Percentiles rank a stretch among this genome's conserved stretches.
phyloP scores from a whole-genome alignment of 2,329 filamentous ascomycete genomes.

The Nemania bipapillata region DNA sequence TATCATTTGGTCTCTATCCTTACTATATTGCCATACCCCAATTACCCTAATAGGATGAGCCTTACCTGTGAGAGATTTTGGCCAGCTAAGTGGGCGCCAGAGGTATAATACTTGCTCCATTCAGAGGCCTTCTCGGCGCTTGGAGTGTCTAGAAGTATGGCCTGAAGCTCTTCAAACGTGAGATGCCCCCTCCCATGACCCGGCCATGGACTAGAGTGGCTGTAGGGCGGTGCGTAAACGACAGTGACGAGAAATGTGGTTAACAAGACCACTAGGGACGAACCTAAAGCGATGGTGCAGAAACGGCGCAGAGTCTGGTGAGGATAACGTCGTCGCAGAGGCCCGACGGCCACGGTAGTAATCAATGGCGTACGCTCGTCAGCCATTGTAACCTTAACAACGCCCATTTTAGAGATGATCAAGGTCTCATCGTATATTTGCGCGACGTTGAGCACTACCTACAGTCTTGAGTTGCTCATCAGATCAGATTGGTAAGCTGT shows the following conservation, averaged over 20 bases:
- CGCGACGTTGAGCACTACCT: neutral
- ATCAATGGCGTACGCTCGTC: slow-evolving; percentile 75
- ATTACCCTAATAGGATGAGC: neutral
- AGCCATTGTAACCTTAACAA: slow-evolving; percentile 52
- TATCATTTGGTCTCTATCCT: neutral
- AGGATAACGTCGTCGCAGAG: slow-evolving; percentile 65
- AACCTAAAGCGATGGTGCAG: slow-evolving; percentile 70
- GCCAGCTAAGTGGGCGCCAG: slow-evolving; percentile 79
- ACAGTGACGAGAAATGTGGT: slow-evolving; percentile 59
- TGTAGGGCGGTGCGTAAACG: slow-evolving; percentile 47
- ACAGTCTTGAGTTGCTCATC: neutral
- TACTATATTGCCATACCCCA: neutral
- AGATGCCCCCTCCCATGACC: slow-evolving; percentile 52
- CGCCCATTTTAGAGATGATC: slow-evolving; percentile 15
- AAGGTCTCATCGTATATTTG: slow-evolving; percentile 4
- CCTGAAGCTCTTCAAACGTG: slow-evolving; percentile 63
- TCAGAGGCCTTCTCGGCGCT: slow-evolving; percentile 68
- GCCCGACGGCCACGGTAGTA: slow-evolving; percentile 67
- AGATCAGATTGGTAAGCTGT: neutral
- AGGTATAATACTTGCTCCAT: slow-evolving; percentile 82
- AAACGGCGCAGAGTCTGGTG: slow-evolving; percentile 72
- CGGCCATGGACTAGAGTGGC: slow-evolving; percentile 42
- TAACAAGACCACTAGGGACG: slow-evolving; percentile 63
- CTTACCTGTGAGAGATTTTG: slow-evolving; percentile 77
- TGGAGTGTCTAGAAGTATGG: slow-evolving; percentile 69